These are phyloP conservation scores for Trichoderma pleuroti DNA, from an alignment of 2,329 filamentous ascomycete species.

Conservation along the genomic window DNA sequence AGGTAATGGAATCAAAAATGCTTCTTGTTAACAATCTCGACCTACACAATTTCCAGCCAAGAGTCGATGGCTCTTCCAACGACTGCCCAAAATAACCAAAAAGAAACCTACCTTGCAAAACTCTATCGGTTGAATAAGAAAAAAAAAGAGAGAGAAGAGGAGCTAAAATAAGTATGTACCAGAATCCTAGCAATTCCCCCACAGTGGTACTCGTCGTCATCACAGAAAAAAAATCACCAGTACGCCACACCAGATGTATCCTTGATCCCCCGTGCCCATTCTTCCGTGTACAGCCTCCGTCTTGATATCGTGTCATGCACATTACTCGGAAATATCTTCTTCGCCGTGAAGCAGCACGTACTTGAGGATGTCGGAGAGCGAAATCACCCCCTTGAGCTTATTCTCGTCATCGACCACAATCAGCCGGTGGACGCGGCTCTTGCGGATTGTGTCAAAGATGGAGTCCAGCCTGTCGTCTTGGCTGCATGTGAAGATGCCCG, in stretches of 20 bases:
- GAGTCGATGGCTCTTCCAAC: neutral
- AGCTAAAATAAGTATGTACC: conserved; percentile 4
- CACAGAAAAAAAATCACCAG: conserved; percentile 10
- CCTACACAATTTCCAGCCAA: neutral
- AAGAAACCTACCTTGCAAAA: neutral
- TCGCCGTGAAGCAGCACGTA: conserved; percentile 85
- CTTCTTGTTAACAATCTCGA: neutral
- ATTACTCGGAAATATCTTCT: conserved; percentile 41
- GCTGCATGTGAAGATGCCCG: conserved; percentile 94
- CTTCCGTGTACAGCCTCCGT: neutral
- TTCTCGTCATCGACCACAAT: conserved; percentile 90
- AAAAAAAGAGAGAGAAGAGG: neutral
- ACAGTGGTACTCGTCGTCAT: neutral
- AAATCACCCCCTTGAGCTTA: conserved; percentile 82
- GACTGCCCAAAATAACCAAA: neutral
- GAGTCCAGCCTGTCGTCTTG: conserved; percentile 88
- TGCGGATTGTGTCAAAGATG: conserved; percentile 94
- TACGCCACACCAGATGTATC: conserved; percentile 18
- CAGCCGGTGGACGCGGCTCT: conserved; percentile 88
- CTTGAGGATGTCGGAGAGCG: conserved; percentile 91
- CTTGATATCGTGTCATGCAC: neutral
- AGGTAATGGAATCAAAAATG: neutral
- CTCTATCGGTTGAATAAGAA: conserved; percentile 1
- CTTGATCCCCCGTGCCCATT: neutral
- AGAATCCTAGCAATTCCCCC: conserved; percentile 11